Evolutionary conservation across 441 rosid species (phyloP).

Genomic region (Dalechampia spathulata): DNA sequence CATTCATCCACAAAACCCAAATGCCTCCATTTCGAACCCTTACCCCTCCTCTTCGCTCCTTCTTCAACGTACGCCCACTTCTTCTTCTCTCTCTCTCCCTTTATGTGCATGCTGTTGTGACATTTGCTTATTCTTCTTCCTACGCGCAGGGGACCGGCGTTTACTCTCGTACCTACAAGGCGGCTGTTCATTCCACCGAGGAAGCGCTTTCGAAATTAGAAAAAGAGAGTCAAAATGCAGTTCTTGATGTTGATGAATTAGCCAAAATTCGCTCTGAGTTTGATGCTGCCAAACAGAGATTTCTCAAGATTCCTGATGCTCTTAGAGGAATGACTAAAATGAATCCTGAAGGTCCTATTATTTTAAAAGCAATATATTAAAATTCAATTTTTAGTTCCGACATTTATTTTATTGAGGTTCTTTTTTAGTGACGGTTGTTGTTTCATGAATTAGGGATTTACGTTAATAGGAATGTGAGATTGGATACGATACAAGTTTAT

Average conservation of each 20-base stretch:
- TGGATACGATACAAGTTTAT: slow-evolving; percentile 80
- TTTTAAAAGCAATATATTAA: no score
- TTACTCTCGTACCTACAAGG: slow-evolving; percentile 26
- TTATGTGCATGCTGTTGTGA: neutral
- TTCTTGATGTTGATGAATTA: slow-evolving; percentile 31
- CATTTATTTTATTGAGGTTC: neutral
- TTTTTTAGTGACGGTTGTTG: neutral
- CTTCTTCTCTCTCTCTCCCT: neutral
- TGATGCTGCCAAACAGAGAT: slow-evolving; percentile 55
- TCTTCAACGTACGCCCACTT: slow-evolving; percentile 16
- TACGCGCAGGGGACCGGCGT: slow-evolving; percentile 32
- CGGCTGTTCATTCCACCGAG: slow-evolving; percentile 23
- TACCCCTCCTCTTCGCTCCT: slow-evolving; percentile 31
- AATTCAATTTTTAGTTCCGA: neutral
- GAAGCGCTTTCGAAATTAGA: slow-evolving; percentile 29
- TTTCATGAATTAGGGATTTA: slow-evolving; percentile 50
- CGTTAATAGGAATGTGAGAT: slow-evolving; percentile 79
- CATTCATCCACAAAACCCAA: neutral
- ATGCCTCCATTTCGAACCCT: slow-evolving; percentile 50
- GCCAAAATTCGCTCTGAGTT: slow-evolving; percentile 49
- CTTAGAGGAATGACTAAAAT: slow-evolving; percentile 61
- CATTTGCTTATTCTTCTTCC: slow-evolving; percentile 3
- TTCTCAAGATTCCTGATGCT: slow-evolving; percentile 60
- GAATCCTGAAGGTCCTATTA: slow-evolving; percentile 70
- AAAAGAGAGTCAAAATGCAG: slow-evolving; percentile 19